phyloP scores from a whole-genome alignment of 495 filamentous ascomycete species.

The Podospora pseudoanserina region DNA sequence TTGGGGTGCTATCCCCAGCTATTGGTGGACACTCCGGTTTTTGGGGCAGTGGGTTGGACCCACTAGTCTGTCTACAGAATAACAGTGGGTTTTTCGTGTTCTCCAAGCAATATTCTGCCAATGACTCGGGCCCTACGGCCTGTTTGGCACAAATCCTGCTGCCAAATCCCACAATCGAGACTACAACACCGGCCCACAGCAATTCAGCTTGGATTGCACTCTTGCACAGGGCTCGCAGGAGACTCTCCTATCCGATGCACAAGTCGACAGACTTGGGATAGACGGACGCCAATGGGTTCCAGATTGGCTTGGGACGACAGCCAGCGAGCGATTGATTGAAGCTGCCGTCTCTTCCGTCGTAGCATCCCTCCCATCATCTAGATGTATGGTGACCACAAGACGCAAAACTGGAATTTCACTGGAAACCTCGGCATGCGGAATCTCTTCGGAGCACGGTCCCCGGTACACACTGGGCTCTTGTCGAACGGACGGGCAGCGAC shows the following conservation, averaged over 20 bases:
- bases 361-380: not conserved
- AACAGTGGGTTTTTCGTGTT: not conserved
- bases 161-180: not conserved
- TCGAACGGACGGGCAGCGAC: not conserved
- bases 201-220: constrained; percentile 8
- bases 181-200: constrained; percentile 3
- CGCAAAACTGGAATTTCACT: not conserved
- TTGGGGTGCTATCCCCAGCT: not conserved
- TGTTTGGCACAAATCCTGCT: not conserved
- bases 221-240: not conserved
- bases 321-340: not conserved
- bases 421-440: constrained; percentile 5
- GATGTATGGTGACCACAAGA: not conserved
- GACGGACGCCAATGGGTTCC: not conserved
- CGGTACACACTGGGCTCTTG: constrained; percentile 2
- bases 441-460: not conserved
- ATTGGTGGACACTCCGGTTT: not conserved
- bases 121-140: not conserved
- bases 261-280: constrained; percentile 1
- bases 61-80: not conserved
- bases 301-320: not conserved
- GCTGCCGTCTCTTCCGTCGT: not conserved
- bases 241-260: constrained; percentile 7
- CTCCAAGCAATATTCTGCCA: not conserved
- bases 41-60: not conserved